These are phyloP conservation scores for Leucocoprinus sp. DNA, from an alignment of 768 basidiomycete species.

Conservation along the genomic window DNA sequence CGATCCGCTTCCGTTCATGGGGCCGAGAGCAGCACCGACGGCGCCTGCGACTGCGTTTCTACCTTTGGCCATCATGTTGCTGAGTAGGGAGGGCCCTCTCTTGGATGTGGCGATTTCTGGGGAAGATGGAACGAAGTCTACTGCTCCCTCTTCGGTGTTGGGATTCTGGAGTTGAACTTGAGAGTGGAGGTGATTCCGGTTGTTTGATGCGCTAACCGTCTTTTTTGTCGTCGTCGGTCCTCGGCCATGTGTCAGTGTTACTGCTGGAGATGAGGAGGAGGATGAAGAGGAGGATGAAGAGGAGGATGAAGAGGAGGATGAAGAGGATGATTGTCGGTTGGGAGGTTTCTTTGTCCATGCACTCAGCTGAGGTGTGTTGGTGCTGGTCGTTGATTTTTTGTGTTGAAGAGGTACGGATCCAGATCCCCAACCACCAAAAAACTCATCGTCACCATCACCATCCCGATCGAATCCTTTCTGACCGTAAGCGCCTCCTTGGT, in stretches of 20 bases:
- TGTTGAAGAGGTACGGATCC: background rate
- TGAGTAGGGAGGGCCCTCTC: conserved; percentile 5
- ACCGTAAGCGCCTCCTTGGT: background rate
- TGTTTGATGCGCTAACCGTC: background rate
- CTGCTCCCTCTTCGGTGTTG: conserved; percentile 10
- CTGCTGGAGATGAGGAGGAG: too few species aligned
- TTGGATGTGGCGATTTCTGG: background rate
- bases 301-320: too few species aligned
- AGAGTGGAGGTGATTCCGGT: background rate
- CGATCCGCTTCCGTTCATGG: background rate
- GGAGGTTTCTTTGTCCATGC: conserved; percentile 19
- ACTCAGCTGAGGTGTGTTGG: conserved; percentile 8
- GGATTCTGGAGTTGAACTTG: too few species aligned
- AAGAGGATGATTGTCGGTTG: background rate
- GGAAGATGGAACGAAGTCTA: background rate
- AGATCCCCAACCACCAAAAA: conserved; percentile 2
- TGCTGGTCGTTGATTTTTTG: conserved; percentile 3
- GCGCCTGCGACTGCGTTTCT: conserved; percentile 5
- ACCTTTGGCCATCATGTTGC: conserved; percentile 8
- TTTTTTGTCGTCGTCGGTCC: conserved; percentile 4
- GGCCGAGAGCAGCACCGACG: conserved; percentile 2
- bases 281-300: too few species aligned
- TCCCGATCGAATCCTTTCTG: background rate
- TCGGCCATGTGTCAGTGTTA: background rate
- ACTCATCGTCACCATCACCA: conserved; percentile 1